phyloP scores from a whole-genome alignment of 1,284 basidiomycete genomes.

The Cutaneotrichosporon spelunceum region DNA sequence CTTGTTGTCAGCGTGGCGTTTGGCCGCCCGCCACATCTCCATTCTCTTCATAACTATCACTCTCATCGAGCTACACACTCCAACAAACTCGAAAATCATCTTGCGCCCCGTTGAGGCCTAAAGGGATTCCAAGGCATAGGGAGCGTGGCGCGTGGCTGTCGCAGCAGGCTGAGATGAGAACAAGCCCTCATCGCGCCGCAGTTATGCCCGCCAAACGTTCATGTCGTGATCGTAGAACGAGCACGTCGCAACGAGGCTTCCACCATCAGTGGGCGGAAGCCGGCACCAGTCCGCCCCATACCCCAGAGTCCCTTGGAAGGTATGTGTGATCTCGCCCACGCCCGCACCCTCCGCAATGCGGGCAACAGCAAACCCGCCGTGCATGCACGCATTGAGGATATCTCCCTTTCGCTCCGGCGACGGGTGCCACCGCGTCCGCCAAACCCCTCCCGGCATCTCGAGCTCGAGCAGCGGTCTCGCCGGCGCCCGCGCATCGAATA shows the following conservation, averaged over 20 bases:
- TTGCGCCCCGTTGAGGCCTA: too few relatives aligned
- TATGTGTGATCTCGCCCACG: constrained; percentile 53
- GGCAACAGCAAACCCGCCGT: constrained; percentile 88
- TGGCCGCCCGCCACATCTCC: too few relatives aligned
- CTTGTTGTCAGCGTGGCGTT: too few relatives aligned
- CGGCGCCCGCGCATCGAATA: constrained; percentile 80
- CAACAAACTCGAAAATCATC: too few relatives aligned
- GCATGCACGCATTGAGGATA: constrained; percentile 91
- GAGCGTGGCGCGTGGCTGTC: too few relatives aligned
- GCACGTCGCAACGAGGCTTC: constrained; percentile 71
- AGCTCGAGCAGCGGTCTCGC: constrained; percentile 60
- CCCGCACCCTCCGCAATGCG: constrained; percentile 51
- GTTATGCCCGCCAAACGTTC: constrained; percentile 70
- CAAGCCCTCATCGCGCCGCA: not conserved
- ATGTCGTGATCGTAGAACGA: constrained; percentile 93
- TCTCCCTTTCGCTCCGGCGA: constrained; percentile 60
- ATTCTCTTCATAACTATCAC: too few relatives aligned
- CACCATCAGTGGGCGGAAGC: constrained; percentile 46
- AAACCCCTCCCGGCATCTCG: constrained; percentile 84
- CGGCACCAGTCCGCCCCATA: constrained; percentile 94
- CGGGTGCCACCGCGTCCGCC: constrained; percentile 96
- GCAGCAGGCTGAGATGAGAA: too few relatives aligned
- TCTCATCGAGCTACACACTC: too few relatives aligned
- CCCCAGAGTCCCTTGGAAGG: constrained; percentile 81
- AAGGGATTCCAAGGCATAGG: too few relatives aligned